phyloP scores from a whole-genome alignment of 306 rosid species.

The Abrus pulchellus region DNA sequence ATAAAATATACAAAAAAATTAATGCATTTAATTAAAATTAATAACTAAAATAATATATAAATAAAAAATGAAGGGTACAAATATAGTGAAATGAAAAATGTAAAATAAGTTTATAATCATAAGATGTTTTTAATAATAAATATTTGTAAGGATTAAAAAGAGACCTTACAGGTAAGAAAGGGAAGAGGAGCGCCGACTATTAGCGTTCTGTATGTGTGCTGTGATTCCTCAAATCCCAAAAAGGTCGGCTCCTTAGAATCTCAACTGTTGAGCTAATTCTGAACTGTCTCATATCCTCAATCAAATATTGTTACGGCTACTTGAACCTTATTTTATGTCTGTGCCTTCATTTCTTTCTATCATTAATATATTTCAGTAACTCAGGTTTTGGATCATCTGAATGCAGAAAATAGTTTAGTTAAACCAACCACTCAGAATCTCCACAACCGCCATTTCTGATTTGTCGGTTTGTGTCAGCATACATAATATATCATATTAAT shows the following conservation, averaged over 20 bases:
- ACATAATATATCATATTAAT: conserved; percentile 38
- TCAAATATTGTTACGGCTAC: conserved; percentile 45
- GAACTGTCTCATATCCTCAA: conserved; percentile 57
- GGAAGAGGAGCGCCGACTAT: conserved; percentile 65
- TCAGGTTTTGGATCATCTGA: conserved; percentile 57
- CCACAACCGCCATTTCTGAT: conserved; percentile 62
- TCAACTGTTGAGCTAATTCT: conserved; percentile 62
- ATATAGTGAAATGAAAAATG: not conserved
- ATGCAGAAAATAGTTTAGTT: conserved; percentile 57
- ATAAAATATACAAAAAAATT: too few species aligned
- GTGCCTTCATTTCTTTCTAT: not conserved
- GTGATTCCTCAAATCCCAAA: conserved; percentile 71
- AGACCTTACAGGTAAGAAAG: not conserved
- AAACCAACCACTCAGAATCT: conserved; percentile 53
- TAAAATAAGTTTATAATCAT: not conserved
- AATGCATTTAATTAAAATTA: too few species aligned
- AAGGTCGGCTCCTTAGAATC: conserved; percentile 68
- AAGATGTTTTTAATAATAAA: too few species aligned
- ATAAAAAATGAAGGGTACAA: too few species aligned
- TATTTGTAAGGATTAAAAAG: not conserved
- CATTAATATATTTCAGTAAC: conserved; percentile 12
- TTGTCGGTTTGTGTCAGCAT: conserved; percentile 66
- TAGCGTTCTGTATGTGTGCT: conserved; percentile 67
- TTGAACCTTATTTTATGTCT: conserved; percentile 43
- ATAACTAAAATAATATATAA: too few species aligned